Percentiles rank a stretch among this genome's conserved stretches.
Conservation (phyloP, 179 eudicot species). For the Silene coronaria region DNA sequence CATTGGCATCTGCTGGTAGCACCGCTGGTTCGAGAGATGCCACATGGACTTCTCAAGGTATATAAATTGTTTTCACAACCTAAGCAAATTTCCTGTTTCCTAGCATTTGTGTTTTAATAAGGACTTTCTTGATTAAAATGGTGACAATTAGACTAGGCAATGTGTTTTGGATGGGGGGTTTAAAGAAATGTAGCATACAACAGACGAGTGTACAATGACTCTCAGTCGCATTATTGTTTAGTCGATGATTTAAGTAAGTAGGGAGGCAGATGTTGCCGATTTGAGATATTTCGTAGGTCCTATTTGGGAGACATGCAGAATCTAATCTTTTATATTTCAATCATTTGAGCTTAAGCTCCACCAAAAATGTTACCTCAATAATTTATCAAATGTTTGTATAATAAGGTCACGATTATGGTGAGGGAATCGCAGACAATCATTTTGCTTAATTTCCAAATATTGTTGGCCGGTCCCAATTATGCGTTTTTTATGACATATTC, state of each 20-base stretch:
- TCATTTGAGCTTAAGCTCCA: background rate
- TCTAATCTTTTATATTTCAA: background rate
- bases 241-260: background rate
- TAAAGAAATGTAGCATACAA: background rate
- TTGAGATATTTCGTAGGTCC: background rate
- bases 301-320: background rate
- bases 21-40: slow-evolving; percentile 41
- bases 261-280: background rate
- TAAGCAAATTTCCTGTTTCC: background rate
- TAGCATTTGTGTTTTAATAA: background rate
- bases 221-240: background rate
- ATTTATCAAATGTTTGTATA: background rate
- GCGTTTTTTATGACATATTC: slow-evolving; percentile 1
- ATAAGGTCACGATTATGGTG: background rate
- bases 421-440: slow-evolving; percentile 12
- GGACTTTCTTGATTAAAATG: background rate
- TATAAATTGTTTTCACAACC: background rate
- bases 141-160: background rate
- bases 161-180: background rate
- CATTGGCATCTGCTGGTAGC: slow-evolving; percentile 55
- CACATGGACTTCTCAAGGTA: slow-evolving; percentile 79
- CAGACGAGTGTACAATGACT: too few relatives aligned
- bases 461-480: background rate
- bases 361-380: too few relatives aligned
- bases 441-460: background rate